A percentile compares a stretch with the other conserved stretches of the same genome.
Conservation (phyloP, 179 eudicot genomes). For the Amaranthus tricolor region DNA sequence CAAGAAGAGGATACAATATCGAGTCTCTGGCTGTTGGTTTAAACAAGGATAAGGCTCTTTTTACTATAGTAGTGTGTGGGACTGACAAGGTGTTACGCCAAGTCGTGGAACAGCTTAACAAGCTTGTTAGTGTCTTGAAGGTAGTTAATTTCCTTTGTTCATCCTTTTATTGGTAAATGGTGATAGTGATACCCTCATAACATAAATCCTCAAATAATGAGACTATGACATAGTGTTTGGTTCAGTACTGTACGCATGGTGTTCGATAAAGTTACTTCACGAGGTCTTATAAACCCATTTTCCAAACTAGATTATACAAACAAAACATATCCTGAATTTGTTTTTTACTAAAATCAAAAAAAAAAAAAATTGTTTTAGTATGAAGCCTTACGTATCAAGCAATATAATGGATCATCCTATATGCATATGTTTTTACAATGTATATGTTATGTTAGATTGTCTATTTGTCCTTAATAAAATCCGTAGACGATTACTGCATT, state of each 20-base stretch:
- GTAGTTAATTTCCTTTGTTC: constrained; percentile 28
- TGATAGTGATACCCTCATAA: background rate
- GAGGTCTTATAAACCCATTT: background rate
- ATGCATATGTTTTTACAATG: background rate
- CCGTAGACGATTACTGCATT: background rate
- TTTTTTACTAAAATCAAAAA: background rate
- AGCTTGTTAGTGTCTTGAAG: constrained; percentile 86
- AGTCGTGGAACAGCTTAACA: constrained; percentile 85
- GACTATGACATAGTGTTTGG: background rate
- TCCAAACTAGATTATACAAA: background rate
- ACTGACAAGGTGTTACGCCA: constrained; percentile 80
- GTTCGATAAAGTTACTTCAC: background rate
- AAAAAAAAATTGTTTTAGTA: background rate
- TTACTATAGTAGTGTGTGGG: constrained; percentile 84
- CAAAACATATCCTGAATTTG: background rate
- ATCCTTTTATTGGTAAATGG: background rate
- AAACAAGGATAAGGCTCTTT: constrained; percentile 89
- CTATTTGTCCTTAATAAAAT: constrained; percentile 2
- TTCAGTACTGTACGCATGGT: background rate
- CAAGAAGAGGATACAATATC: constrained; percentile 86
- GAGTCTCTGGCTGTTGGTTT: constrained; percentile 96
- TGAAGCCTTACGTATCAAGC: background rate
- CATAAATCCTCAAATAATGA: background rate
- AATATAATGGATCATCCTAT: background rate
- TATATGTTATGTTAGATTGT: background rate